A percentile compares a stretch with the other conserved stretches of the same genome.
phyloP scores from a whole-genome alignment of 2,329 filamentous ascomycete genomes.

The Diaporthe vaccinii region DNA sequence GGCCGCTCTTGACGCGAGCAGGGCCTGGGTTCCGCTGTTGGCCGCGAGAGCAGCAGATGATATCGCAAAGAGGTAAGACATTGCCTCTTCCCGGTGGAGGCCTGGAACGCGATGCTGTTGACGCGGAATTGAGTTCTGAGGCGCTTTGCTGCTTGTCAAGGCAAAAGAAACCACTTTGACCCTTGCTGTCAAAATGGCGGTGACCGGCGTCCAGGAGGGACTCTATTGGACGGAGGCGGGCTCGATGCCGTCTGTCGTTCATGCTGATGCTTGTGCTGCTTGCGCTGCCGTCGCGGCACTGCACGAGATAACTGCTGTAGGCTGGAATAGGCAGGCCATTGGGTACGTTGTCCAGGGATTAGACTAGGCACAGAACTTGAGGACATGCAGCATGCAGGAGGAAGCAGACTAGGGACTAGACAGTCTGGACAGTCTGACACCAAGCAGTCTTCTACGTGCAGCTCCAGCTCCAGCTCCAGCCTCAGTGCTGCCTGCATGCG shows the following conservation, averaged over 20 bases:
- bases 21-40: neutral
- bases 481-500: constrained; percentile 2
- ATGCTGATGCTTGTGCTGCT: constrained; percentile 16
- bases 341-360: constrained; percentile 7
- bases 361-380: neutral
- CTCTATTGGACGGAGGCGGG: constrained; percentile 27
- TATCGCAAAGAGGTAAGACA: neutral
- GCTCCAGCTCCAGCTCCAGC: neutral
- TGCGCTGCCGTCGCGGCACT: constrained; percentile 18
- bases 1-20: neutral
- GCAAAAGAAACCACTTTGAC: neutral
- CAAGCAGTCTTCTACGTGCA: neutral
- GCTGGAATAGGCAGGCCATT: neutral
- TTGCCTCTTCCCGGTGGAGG: neutral
- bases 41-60: too few species aligned
- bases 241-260: constrained; percentile 13
- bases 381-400: constrained; percentile 15
- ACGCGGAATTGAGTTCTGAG: constrained; percentile 12
- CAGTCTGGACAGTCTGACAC: neutral
- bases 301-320: neutral
- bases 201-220: constrained; percentile 20
- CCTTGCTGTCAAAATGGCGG: constrained; percentile 35
- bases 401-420: neutral
- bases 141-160: constrained; percentile 9
- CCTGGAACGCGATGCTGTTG: neutral